phyloP scores from a whole-genome alignment of 2,329 filamentous ascomycete species.

The Penicillium sp. region DNA sequence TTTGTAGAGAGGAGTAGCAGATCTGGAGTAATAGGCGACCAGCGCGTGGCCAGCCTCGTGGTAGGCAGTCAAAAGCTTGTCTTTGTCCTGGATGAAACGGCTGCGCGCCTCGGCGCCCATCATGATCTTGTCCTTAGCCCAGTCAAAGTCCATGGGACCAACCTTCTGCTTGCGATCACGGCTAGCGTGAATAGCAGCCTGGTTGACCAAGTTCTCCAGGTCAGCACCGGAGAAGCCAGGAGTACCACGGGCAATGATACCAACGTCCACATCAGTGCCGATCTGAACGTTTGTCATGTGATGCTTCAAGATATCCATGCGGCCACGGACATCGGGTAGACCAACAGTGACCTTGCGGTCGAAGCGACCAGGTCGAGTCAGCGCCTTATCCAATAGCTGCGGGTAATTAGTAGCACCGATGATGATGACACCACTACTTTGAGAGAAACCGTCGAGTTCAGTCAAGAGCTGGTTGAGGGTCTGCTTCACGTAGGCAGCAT shows the following conservation, averaged over 20 bases:
- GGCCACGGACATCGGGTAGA: slow-evolving; percentile 87
- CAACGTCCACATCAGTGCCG: slow-evolving; percentile 74
- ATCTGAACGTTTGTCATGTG: slow-evolving; percentile 90
- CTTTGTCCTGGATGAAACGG: slow-evolving; percentile 85
- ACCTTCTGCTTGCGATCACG: slow-evolving; percentile 76
- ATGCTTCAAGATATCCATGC: slow-evolving; percentile 88
- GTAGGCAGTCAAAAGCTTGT: slow-evolving; percentile 94
- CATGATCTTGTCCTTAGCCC: slow-evolving; percentile 97
- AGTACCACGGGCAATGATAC: slow-evolving; percentile 80
- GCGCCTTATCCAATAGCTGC: slow-evolving; percentile 86
- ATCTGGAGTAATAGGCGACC: slow-evolving; percentile 77
- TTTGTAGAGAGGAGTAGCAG: slow-evolving; percentile 82
- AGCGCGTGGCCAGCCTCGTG: slow-evolving; percentile 95
- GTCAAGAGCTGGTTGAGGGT: slow-evolving; percentile 96
- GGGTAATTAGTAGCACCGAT: slow-evolving; percentile 96
- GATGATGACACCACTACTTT: slow-evolving; percentile 91
- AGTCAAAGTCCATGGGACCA: slow-evolving; percentile 79
- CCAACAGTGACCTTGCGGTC: slow-evolving; percentile 88
- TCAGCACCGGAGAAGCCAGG: slow-evolving; percentile 93
- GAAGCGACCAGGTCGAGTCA: slow-evolving; percentile 91
- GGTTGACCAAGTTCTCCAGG: slow-evolving; percentile 93
- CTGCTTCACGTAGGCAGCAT: slow-evolving; percentile 94
- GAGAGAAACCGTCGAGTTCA: slow-evolving; percentile 94
- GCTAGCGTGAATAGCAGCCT: slow-evolving; percentile 91
- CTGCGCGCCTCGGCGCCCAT: slow-evolving; percentile 93